Evolutionary conservation across 441 rosid genomes (phyloP), one percentile per base, ranked within the genome.

Genomic region (Iberis amara): DNA sequence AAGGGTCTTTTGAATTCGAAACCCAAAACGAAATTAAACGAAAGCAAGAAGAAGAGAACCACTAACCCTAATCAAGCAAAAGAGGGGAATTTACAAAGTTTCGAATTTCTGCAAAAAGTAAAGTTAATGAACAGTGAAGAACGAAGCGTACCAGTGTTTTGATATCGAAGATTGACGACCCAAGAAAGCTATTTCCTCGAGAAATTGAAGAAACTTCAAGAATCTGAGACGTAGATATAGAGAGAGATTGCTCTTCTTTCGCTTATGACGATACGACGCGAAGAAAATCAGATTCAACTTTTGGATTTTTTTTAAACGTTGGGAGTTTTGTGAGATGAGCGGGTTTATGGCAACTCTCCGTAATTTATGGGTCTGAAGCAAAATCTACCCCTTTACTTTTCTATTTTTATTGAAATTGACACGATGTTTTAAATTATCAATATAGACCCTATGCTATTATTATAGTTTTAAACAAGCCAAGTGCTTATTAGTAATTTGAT

Each of bases 281-380:
- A 58, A 45, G 49, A 12, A 57, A 58, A 15, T 24, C 36, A 33
- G 55, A 50, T 18, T 28, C 57, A 57, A 43, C 59, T 58, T 49
- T 40, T 18, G 21, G 21, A 18, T 18, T 30, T 49, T 7, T 57
- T 65, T 58, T 65, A 59, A 58, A 65, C 58, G 69, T 65, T 65
- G 48, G 4, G 55, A 44, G 43, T 57, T 65, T 65, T 49, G 55
- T 58, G 59, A 45, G 65, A 65, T 39, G 44, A 64, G 69, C 69
- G 69, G 54, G 64, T 58, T 65, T 65, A 58, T 48, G 49, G 39
- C 52, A 49, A 35, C 6, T 10, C 52, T 43, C 68, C 63, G 52
- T 49, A 35, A 49, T 43, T 49, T 56, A 49, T 27, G 68, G 52
- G 58, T 64, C 63, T 42, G 1, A 35, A 64, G 8, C 46, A 28